These are phyloP conservation scores for Quercus tomentella DNA, from an alignment of 331 rosid genomes.

Conservation along the genomic window DNA sequence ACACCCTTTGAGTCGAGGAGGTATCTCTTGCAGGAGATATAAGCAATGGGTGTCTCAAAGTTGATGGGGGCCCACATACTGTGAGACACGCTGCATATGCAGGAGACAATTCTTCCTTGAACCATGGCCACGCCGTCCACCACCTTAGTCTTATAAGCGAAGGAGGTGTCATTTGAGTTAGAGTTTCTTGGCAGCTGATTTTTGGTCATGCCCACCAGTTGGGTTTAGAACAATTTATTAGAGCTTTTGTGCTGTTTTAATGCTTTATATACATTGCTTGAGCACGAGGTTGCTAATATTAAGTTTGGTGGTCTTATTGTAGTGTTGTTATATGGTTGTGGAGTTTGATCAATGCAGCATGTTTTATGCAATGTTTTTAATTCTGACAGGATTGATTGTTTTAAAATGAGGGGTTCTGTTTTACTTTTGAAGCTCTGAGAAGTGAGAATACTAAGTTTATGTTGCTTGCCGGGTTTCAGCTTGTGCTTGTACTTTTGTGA, in stretches of 20 bases:
- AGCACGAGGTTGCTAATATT: not conserved
- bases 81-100: too few species aligned
- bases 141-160: too few species aligned
- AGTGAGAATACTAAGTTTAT: slow-evolving; percentile 9
- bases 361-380: not conserved
- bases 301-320: not conserved
- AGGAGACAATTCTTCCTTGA: too few species aligned
- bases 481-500: not conserved
- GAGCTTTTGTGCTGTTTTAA: not conserved
- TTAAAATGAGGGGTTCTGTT: not conserved
- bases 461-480: slow-evolving; percentile 14
- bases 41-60: too few species aligned
- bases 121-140: too few species aligned
- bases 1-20: too few species aligned
- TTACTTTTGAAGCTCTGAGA: slow-evolving; percentile 1
- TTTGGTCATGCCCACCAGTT: not conserved
- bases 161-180: too few species aligned
- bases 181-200: too few species aligned
- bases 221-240: not conserved
- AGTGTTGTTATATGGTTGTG: not conserved
- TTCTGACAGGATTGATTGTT: slow-evolving; percentile 19
- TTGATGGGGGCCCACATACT: too few species aligned
- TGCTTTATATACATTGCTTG: not conserved
- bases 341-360: not conserved
- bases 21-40: too few species aligned